Base-by-base conservation (phyloP, 208 protist genomes). In the Trichomonas vaginalis region DNA sequence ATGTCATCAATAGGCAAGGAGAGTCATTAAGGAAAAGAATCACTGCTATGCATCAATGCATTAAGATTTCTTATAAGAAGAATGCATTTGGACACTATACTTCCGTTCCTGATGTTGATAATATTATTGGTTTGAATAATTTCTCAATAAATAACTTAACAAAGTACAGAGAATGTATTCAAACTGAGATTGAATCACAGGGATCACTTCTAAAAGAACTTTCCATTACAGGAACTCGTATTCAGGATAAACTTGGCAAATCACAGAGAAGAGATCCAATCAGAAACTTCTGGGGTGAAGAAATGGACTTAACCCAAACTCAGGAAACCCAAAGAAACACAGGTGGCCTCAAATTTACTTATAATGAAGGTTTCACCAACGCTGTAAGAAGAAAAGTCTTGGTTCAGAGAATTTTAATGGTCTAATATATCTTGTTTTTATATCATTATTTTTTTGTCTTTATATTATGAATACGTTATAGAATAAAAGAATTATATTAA, bases 321-420 rank as follows among this genome's bases (percentile, higher is more conserved):
- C 27, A 35, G 8, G 14, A 40, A 17, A 45, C 42, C 21, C 15
- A 51, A 35, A 35, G 86, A 39, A 42, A 42, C 1, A 51, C 39
- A 40, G 56, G 56, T 3, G 56, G n/a, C 10, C n/a, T 92, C 9
- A 42, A 56, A n/a, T 92, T 39, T 92, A 35, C 15, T 6, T 92
- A 92, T 92, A 92, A 92, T 92, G 86, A 92, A 51, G 86, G 86
- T 23, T 92, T 51, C 45, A 92, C 86, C 8, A 92, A 92, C 15
- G 86, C 86, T 45, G 86, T 92, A 35, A 45, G 45, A 35, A 35
- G 86, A 27, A 40, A 42, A 39, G 86, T 92, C 27, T 32, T 40
- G 40, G 14, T 51, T 27, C 4, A 45, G 27, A 9, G 86, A n/a
- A 92, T 92, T 48, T 47, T 92, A 9, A 39, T 32, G 27, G 8